Conservation (phyloP, 139 green algal genomes). For the Deuterostichococcus epilithicus region DNA sequence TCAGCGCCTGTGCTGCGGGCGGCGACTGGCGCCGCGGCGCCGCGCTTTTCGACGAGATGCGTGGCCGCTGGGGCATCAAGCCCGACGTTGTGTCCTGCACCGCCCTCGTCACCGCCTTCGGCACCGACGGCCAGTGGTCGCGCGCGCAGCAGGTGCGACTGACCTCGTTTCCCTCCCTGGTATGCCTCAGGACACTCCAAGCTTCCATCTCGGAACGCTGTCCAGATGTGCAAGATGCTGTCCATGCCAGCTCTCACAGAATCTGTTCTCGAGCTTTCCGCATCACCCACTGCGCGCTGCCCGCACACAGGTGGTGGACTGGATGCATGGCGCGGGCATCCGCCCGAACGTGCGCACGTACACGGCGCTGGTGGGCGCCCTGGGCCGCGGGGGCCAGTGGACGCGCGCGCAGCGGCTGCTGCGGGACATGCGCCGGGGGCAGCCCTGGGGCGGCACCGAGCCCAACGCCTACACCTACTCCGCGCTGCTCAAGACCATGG, state of each 20-base stretch:
- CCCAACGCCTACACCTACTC: constrained; percentile 87
- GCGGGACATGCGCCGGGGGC: constrained; percentile 44
- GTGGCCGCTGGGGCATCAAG: constrained; percentile 48
- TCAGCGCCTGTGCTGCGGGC: constrained; percentile 72
- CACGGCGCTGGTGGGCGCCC: constrained; percentile 69
- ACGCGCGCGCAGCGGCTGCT: constrained; percentile 59
- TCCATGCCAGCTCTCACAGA: too few species aligned
- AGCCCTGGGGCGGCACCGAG: constrained; percentile 49
- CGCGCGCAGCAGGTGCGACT: constrained; percentile 42
- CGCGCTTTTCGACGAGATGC: constrained; percentile 82
- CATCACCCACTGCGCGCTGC: not conserved
- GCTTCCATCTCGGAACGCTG: too few species aligned
- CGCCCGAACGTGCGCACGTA: constrained; percentile 83
- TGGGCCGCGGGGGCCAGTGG: constrained; percentile 72
- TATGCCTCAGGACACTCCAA: too few species aligned
- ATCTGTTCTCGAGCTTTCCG: too few species aligned
- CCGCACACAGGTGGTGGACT: constrained; percentile 35
- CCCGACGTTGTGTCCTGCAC: constrained; percentile 89
- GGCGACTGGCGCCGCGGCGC: constrained; percentile 70
- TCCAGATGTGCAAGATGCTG: too few species aligned
- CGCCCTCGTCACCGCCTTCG: constrained; percentile 78
- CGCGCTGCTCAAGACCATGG: constrained; percentile 70
- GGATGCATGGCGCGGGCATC: constrained; percentile 49
- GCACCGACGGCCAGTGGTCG: constrained; percentile 71
- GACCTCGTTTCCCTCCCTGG: too few species aligned